phyloP scores from a whole-genome alignment of 768 basidiomycete genomes.

The Mycena maculata region DNA sequence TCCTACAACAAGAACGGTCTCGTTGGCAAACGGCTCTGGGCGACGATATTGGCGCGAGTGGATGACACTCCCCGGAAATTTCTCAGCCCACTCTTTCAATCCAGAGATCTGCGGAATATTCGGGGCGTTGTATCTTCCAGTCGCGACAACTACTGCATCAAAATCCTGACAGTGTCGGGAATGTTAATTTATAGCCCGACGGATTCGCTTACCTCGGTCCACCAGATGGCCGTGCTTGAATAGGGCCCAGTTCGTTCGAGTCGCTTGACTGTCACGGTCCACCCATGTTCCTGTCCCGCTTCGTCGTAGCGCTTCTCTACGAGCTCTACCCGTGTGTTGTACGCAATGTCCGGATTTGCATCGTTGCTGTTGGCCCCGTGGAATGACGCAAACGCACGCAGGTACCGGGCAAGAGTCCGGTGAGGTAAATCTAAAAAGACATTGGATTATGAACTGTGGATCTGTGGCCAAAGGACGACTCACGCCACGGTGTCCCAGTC shows the following conservation, averaged over 20 bases:
- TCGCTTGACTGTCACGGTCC: constrained; percentile 50
- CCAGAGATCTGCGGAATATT: constrained; percentile 38
- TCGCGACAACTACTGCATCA: constrained; percentile 36
- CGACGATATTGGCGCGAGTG: constrained; percentile 50
- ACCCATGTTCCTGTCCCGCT: constrained; percentile 46
- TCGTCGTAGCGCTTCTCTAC: constrained; percentile 54
- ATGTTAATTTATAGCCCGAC: not conserved
- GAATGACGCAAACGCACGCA: constrained; percentile 57
- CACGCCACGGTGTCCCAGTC: constrained; percentile 48
- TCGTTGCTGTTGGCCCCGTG: constrained; percentile 58
- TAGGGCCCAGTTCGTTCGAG: constrained; percentile 28
- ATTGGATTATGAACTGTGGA: not conserved
- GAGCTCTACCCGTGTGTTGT: constrained; percentile 61
- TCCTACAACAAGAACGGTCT: constrained; percentile 49
- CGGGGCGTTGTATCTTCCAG: constrained; percentile 36
- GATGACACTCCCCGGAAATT: constrained; percentile 40
- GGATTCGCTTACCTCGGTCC: constrained; percentile 41
- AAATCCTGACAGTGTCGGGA: constrained; percentile 22
- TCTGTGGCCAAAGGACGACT: not conserved
- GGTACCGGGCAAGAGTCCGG: constrained; percentile 50
- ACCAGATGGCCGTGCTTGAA: constrained; percentile 28
- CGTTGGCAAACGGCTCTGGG: constrained; percentile 43
- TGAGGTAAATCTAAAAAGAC: constrained; percentile 48
- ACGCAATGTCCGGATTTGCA: constrained; percentile 50
- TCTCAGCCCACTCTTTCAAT: constrained; percentile 37